phyloP scores from a whole-genome alignment of 2,329 filamentous ascomycete genomes.

The Exophiala calicioides region DNA sequence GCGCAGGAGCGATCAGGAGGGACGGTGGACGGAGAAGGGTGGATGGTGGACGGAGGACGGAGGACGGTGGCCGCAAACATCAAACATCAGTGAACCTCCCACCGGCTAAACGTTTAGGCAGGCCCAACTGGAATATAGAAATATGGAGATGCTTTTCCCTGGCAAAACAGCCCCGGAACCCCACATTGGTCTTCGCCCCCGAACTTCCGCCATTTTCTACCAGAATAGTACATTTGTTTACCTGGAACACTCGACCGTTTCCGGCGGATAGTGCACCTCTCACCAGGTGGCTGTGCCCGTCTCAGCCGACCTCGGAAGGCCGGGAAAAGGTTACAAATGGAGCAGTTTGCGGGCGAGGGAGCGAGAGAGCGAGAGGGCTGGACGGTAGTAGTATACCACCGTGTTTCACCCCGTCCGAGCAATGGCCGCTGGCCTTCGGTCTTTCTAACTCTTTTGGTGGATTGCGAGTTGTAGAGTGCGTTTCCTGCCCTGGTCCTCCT shows the following conservation, averaged over 20 bases:
- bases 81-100: too few relatives aligned
- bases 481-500: too few relatives aligned
- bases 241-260: constrained; percentile 4
- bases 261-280: constrained; percentile 2
- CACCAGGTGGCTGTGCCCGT: neutral
- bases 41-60: too few relatives aligned
- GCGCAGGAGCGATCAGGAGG: too few relatives aligned
- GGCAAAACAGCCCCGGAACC: too few relatives aligned
- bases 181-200: constrained; percentile 12
- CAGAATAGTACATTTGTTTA: constrained; percentile 29
- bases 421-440: neutral
- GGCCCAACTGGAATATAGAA: too few relatives aligned
- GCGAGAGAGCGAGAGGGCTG: too few relatives aligned
- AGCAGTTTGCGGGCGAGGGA: neutral
- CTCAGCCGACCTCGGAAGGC: constrained; percentile 1
- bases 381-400: too few relatives aligned
- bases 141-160: too few relatives aligned
- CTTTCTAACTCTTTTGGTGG: neutral
- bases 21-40: too few relatives aligned
- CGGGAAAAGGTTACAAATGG: neutral
- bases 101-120: constrained; percentile 5
- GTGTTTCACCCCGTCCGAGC: too few relatives aligned
- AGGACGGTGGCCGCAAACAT: too few relatives aligned
- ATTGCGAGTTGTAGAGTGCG: neutral
- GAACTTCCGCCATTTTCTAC: constrained; percentile 24